Evolutionary conservation across 2,329 filamentous ascomycete species (phyloP).

Genomic region (Curvularia sp.): DNA sequence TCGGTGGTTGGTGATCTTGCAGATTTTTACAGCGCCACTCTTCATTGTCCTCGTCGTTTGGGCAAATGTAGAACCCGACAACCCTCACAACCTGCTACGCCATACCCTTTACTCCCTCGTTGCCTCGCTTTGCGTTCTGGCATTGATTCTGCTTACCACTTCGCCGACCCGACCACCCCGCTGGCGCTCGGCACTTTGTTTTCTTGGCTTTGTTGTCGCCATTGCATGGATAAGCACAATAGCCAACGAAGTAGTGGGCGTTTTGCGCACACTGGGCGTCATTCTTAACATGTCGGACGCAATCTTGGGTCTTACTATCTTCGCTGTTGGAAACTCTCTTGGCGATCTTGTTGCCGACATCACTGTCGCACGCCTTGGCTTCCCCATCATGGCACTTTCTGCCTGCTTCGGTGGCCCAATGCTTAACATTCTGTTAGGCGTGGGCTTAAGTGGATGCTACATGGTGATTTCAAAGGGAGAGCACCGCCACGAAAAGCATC

Average conservation of each 20-base stretch:
- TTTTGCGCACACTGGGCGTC: constrained; percentile 90
- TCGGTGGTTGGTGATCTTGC: constrained; percentile 84
- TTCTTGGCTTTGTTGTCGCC: constrained; percentile 87
- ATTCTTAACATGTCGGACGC: constrained; percentile 94
- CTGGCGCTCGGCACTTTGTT: constrained; percentile 81
- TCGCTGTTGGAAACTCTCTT: constrained; percentile 93
- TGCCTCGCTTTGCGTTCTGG: constrained; percentile 71
- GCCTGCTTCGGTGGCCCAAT: constrained; percentile 98
- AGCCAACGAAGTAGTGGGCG: constrained; percentile 92
- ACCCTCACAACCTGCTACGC: constrained; percentile 66
- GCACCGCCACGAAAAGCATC: constrained; percentile 71
- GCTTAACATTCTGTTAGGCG: constrained; percentile 94
- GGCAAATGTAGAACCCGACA: constrained; percentile 69
- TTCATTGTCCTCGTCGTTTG: constrained; percentile 81
- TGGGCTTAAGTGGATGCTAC: constrained; percentile 88
- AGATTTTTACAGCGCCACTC: constrained; percentile 84
- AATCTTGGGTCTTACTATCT: constrained; percentile 91
- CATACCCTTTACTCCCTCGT: constrained; percentile 54
- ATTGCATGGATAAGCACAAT: constrained; percentile 98
- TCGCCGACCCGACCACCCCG: constrained; percentile 70
- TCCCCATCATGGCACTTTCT: constrained; percentile 92
- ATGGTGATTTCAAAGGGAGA: constrained; percentile 79
- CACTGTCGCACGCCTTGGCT: constrained; percentile 90
- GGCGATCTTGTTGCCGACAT: constrained; percentile 95
- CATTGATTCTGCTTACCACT: constrained; percentile 72